Conservation (phyloP, 2,329 filamentous ascomycete genomes). For the Ramularia endophylla region DNA sequence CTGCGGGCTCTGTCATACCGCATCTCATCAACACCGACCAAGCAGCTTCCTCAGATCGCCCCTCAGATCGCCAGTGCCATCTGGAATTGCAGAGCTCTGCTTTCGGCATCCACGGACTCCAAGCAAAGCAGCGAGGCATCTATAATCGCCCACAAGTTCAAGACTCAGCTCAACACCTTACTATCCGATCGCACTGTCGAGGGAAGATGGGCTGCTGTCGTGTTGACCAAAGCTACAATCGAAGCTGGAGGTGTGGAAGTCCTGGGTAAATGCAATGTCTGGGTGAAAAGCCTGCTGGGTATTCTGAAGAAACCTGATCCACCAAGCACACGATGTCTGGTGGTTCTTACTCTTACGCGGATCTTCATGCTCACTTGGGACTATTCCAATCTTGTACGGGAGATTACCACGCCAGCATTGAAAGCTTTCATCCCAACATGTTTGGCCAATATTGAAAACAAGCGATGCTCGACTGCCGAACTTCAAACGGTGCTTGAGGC, state of each 20-base stretch:
- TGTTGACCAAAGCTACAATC: conserved; percentile 71
- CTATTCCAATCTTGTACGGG: conserved; percentile 75
- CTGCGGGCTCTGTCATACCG: conserved; percentile 61
- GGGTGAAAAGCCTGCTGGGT: conserved; percentile 69
- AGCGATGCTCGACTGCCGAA: conserved; percentile 27
- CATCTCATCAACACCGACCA: conserved; percentile 64
- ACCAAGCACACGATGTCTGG: conserved; percentile 66
- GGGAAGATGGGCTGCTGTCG: conserved; percentile 70
- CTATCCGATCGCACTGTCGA: conserved; percentile 69
- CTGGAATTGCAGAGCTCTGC: conserved; percentile 49
- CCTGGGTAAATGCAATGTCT: conserved; percentile 64
- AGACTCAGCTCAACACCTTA: conserved; percentile 69
- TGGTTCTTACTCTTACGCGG: conserved; percentile 69
- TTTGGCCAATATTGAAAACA: conserved; percentile 53
- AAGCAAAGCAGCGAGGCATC: conserved; percentile 59
- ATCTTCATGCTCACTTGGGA: conserved; percentile 79
- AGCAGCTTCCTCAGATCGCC: conserved; percentile 67
- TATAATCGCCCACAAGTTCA: conserved; percentile 73
- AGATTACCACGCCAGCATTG: conserved; percentile 79
- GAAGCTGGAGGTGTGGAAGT: conserved; percentile 83
- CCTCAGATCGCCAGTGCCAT: conserved; percentile 59
- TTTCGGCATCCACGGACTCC: conserved; percentile 56
- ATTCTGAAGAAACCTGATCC: conserved; percentile 78
- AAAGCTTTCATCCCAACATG: conserved; percentile 68
- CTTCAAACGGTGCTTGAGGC: conserved; percentile 65